Evolutionary conservation across 306 rosid species (phyloP), one percentile per base, ranked within the genome.

Genomic region (Rosa rugosa): DNA sequence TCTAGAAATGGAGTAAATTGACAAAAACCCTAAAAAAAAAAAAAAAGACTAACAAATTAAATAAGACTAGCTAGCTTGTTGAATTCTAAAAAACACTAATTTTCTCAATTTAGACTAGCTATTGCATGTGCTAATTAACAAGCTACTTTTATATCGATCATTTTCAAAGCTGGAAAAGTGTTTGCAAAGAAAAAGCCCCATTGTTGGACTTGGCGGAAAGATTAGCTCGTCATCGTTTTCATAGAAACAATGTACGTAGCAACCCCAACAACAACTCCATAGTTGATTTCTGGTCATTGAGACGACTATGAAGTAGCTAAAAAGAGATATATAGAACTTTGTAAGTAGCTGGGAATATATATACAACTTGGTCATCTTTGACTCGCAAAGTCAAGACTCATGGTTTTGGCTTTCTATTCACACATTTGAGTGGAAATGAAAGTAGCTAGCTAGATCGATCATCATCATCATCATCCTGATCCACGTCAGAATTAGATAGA

Each of bases 401-500:
- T 67, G 27, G 31, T 38, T 67, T 40, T 8, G 16, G 6, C 27
- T 67, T 18, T 20, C 27, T 67, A 8, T 67, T 67, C 27, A 67
- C 49, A 67, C 49, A 67, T 38, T 40, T 40, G 47, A 66, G 31
- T 40, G 14, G 49, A 38, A 34, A 27, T 18, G 0, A 10, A 60
- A 5, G 38, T 60, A 60, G 40, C 67, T 59, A 23, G 6, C 6
- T 60, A 23, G 34, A 23, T 60, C 67, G 67, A 60, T 60, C 40
- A 8, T 59, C 0, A 31, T 20, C 0, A 38, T 8, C 47, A 6
- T 66, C 71, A 16, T 66, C 14, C 14, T 38, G 25, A 38, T 67
- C 71, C 80, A 45, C 76, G 75, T 70, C 64, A 69, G 66, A 20
- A 69, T 25, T 57, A 53, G 65, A 60, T 11, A 23, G 18, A 59